phyloP scores from a whole-genome alignment of 176 grass and related monocot species.

The Carex cristatella region DNA sequence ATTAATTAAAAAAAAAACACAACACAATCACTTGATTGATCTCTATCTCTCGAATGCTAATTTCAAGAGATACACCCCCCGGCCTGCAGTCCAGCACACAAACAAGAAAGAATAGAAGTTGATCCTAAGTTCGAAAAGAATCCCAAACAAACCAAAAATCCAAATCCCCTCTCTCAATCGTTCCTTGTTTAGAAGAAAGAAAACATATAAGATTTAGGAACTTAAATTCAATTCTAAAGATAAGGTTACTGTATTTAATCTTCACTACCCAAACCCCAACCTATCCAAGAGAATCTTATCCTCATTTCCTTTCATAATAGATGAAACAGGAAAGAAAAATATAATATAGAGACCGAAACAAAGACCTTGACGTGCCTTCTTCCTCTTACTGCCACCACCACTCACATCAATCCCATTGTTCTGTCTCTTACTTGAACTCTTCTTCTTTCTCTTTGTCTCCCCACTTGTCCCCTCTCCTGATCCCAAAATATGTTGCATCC shows the following conservation, averaged over 20 bases:
- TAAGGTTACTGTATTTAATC: too few species aligned
- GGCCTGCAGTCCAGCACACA: neutral
- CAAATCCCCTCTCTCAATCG: neutral
- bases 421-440: conserved; percentile 42
- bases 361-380: conserved; percentile 60
- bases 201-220: neutral
- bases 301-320: neutral
- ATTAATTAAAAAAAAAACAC: conserved; percentile 16
- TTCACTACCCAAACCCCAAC: neutral
- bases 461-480: conserved; percentile 24
- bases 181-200: neutral
- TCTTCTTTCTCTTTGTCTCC: conserved; percentile 27
- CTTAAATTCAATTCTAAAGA: neutral
- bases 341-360: neutral
- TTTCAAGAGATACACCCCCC: neutral
- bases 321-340: neutral
- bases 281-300: neutral
- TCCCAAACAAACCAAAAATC: neutral
- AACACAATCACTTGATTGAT: conserved; percentile 1
- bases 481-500: conserved; percentile 43
- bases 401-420: conserved; percentile 41
- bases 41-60: neutral
- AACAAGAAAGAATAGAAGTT: neutral
- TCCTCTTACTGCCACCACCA: conserved; percentile 35
- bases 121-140: neutral